Base-by-base conservation (phyloP, 345 rosid genomes). In the Schrenkiella parvula region DNA sequence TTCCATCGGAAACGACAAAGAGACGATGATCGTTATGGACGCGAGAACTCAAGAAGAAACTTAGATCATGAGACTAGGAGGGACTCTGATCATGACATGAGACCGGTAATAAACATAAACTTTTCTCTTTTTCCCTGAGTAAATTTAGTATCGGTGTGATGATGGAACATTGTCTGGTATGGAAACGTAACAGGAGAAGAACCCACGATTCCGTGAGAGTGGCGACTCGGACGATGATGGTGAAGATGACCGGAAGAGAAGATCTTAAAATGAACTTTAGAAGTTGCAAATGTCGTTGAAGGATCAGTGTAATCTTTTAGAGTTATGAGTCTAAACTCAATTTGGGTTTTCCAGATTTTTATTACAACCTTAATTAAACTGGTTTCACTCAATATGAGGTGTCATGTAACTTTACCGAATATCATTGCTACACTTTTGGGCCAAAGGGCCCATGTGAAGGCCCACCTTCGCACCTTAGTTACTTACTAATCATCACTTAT, bases 121-220 rank as follows among this genome's bases (percentile, higher is more conserved):
- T 4, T 12, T 34, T 4, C 9, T 14, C 3, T 12, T 32, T 55
- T 42, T 11, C 15, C 13, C 2, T 19, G 46, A 31, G 53, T 14
- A 0, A 9, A 10, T 18, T 46, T 11, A n/a, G 25, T 38, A 43
- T 31, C 15, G 43, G 25, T 46, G 39, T 35, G 46, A 21, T 58
- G 21, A 4, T 58, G 26, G n/a, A 39, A 66, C 46, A 14, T 9
- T 64, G 50, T 39, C 61, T 66, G 53, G 15, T 13, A 14, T 43
- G 62, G 18, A 53, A 63, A 34, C 31, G n/a, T 28, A 26, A 82
- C 84, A 95, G 97, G 99, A 91, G 80, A 89, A 95, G 86, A 91
- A 95, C 78, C 99, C 99, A 12, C 89, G 99, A 13, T 95, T 95
- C 73, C 96, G 99, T 2, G 99, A 91, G 82, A 91, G 96, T 12